phyloP scores from a whole-genome alignment of 179 eudicot genomes.

The Silene coronaria region DNA sequence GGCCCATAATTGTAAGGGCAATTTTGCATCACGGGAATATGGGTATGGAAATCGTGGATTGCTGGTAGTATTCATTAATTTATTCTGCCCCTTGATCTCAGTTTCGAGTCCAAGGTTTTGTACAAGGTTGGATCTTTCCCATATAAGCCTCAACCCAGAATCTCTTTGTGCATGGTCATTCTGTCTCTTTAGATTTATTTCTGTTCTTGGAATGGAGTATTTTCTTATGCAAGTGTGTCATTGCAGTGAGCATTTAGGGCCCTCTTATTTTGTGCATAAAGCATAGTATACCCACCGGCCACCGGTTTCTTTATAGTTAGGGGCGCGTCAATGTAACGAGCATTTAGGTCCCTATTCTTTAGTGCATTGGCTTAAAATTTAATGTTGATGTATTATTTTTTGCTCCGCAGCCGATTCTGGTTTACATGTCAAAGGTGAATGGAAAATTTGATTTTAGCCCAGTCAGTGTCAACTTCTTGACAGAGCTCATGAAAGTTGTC shows the following conservation, averaged over 20 bases:
- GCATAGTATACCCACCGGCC: background rate
- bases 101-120: background rate
- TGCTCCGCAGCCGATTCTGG: conserved; percentile 80
- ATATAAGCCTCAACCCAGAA: background rate
- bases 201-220: background rate
- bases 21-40: background rate
- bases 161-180: background rate
- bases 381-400: conserved; percentile 6
- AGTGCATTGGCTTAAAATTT: background rate
- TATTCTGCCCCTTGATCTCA: background rate
- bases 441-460: conserved; percentile 92
- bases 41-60: background rate
- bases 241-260: background rate
- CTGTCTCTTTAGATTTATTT: background rate
- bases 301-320: background rate
- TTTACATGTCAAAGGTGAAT: conserved; percentile 96
- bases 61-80: background rate
- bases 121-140: background rate
- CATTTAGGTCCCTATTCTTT: background rate
- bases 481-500: conserved; percentile 72
- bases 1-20: background rate
- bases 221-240: background rate
- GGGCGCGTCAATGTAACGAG: background rate
- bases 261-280: background rate
- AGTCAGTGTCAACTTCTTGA: conserved; percentile 89